Percentiles rank a stretch among this genome's conserved stretches.
phyloP scores from a whole-genome alignment of 202 grass and related monocot species.

The Setaria viridis region DNA sequence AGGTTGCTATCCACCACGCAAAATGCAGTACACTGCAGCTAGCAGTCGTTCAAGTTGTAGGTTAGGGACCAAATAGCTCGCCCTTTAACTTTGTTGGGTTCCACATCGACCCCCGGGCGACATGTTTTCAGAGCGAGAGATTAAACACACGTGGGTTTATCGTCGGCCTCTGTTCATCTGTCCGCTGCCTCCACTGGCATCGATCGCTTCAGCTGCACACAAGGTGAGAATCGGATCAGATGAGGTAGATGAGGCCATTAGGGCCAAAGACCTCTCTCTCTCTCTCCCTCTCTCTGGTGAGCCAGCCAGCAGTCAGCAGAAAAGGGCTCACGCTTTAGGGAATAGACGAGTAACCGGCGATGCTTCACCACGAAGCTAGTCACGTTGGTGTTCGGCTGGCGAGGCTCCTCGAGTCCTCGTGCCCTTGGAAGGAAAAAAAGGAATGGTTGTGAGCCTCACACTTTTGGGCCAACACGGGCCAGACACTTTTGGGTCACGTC shows the following conservation, averaged over 20 bases:
- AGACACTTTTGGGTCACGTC: neutral
- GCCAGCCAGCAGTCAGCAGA: neutral
- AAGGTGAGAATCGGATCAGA: neutral
- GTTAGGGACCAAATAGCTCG: neutral
- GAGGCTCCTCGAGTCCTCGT: neutral
- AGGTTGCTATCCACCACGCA: neutral
- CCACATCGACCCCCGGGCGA: neutral
- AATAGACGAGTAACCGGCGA: neutral
- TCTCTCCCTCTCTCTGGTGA: too few relatives aligned
- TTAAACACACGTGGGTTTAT: neutral
- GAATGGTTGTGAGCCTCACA: neutral
- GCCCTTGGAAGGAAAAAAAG: neutral
- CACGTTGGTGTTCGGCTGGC: too few relatives aligned
- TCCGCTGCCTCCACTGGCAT: neutral
- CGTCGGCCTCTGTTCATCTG: neutral
- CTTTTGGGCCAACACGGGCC: constrained; percentile 40
- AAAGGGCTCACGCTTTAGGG: neutral
- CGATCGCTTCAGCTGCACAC: neutral
- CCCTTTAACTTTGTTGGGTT: too few relatives aligned
- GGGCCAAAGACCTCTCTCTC: too few relatives aligned
- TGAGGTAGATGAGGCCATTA: neutral
- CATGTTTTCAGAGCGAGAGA: neutral
- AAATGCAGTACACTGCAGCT: neutral
- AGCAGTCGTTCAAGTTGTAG: neutral
- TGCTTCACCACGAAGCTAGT: neutral